phyloP scores from a whole-genome alignment of 805 yeast genomes.

The Candida manassasensis region DNA sequence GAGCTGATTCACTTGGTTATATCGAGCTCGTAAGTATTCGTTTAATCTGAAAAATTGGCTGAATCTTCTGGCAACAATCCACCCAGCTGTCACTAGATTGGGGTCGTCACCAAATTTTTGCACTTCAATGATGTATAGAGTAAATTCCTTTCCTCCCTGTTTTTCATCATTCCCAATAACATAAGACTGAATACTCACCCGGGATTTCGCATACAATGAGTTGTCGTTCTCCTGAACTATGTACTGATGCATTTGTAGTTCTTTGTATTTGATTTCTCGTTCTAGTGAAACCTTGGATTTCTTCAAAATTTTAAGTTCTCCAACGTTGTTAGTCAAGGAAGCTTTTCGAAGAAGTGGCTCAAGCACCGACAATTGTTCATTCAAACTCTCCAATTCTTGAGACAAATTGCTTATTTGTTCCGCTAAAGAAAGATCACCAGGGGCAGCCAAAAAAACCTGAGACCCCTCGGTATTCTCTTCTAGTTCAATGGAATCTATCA shows the following conservation, averaged over 20 bases:
- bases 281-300: slow-evolving; percentile 65
- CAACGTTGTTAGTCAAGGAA: slow-evolving; percentile 71
- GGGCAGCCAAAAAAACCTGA: slow-evolving; percentile 46
- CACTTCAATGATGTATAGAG: slow-evolving; percentile 73
- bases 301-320: slow-evolving; percentile 61
- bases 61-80: slow-evolving; percentile 89
- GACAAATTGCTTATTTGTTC: slow-evolving; percentile 62
- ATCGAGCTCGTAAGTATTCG: slow-evolving; percentile 52
- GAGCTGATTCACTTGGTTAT: slow-evolving; percentile 45
- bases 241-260: slow-evolving; percentile 72
- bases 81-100: slow-evolving; percentile 55
- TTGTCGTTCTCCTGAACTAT: slow-evolving; percentile 80
- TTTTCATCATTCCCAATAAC: slow-evolving; percentile 47
- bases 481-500: slow-evolving; percentile 13
- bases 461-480: slow-evolving; percentile 7
- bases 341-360: slow-evolving; percentile 74
- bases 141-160: slow-evolving; percentile 50
- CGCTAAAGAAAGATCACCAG: slow-evolving; percentile 60
- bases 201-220: slow-evolving; percentile 64
- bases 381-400: slow-evolving; percentile 52
- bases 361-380: slow-evolving; percentile 59
- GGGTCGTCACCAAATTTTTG: slow-evolving; percentile 45
- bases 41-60: slow-evolving; percentile 77
- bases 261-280: slow-evolving; percentile 70
- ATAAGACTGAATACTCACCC: slow-evolving; percentile 48